Percentiles rank a stretch among this genome's conserved stretches.
These are phyloP conservation scores for Tuber magnatum DNA, from an alignment of 495 filamentous ascomycete genomes.

Conservation along the genomic window DNA sequence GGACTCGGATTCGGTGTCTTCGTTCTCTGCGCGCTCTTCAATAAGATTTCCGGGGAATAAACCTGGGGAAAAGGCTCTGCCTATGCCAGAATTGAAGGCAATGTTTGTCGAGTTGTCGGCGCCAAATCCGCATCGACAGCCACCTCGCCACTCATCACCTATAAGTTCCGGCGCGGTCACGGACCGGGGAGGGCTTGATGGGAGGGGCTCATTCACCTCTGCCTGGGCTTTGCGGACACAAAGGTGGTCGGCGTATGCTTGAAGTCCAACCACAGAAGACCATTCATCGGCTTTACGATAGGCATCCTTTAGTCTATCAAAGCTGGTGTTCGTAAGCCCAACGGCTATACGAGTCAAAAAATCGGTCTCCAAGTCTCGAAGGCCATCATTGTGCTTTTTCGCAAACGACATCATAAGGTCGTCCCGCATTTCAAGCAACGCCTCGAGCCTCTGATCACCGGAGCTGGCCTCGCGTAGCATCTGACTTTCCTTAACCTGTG, in stretches of 20 bases:
- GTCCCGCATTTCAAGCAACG: neutral
- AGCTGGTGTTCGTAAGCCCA: neutral
- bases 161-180: neutral
- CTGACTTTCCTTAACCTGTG: neutral
- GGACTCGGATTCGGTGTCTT: neutral
- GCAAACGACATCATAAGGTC: neutral
- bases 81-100: neutral
- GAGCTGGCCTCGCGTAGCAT: neutral
- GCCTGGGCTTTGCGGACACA: neutral
- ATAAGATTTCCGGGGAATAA: neutral
- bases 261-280: neutral
- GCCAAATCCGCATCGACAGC: neutral
- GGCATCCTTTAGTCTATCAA: neutral
- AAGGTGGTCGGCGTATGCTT: neutral
- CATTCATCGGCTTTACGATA: neutral
- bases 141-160: neutral
- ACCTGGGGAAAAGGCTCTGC: neutral
- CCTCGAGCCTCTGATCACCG: neutral
- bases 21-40: neutral
- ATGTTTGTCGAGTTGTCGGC: neutral
- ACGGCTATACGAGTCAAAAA: neutral
- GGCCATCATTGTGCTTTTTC: neutral
- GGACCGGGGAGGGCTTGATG: neutral
- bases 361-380: neutral
- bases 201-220: neutral